Base-by-base conservation (phyloP, 352 stramenopile genomes). In the Pythium monospermum region DNA sequence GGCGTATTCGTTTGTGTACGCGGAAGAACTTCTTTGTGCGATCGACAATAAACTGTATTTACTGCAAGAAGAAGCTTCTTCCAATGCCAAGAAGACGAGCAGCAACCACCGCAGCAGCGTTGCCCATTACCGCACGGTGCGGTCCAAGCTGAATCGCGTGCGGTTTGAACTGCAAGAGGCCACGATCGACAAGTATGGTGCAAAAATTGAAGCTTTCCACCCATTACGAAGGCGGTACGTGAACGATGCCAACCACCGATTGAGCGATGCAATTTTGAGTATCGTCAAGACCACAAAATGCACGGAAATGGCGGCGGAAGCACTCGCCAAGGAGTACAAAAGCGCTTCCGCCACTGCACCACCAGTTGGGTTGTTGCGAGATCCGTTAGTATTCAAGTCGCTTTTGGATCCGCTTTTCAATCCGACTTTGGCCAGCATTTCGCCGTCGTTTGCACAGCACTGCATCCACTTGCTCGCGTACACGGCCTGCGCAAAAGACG, bases 321-420 rank as follows among this genome's bases (percentile, higher is more conserved):
- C 68, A 1, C 62, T 94, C 23, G 79, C 68, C n/a, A 84, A 85
- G 42, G 79, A 85, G 38, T 94, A 85, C 30, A 69, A 69, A 35
- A 68, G 21, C 21, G n/a, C n/a, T n/a, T 55, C 68, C 0, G 79
- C 60, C 47, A 57, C 52, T 8, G 66, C 73, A 19, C 83, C 81
- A 21, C 83, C 83, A 1, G 77, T 86, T 15, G 73, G 71, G 5
- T 76, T 91, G 30, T 47, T 94, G 26, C 70, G 83, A 35, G 78
- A 91, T 46, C 77, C 77, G 2, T 73, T 88, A 39, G 83, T 91
- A 71, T 68, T 94, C n/a, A 76, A 73, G n/a, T 73, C 67, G 28
- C 56, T 94, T 18, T 53, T 91, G 4, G 80, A 91, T 57, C 79
- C 76, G 5, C 57, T 92, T n/a, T 94, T 94, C 51, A 87, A 91